A percentile compares a stretch with the other conserved stretches of the same genome.
These are phyloP conservation scores for Fusarium fujikuroi DNA, from an alignment of 2,329 filamentous ascomycete genomes.

Conservation along the genomic window DNA sequence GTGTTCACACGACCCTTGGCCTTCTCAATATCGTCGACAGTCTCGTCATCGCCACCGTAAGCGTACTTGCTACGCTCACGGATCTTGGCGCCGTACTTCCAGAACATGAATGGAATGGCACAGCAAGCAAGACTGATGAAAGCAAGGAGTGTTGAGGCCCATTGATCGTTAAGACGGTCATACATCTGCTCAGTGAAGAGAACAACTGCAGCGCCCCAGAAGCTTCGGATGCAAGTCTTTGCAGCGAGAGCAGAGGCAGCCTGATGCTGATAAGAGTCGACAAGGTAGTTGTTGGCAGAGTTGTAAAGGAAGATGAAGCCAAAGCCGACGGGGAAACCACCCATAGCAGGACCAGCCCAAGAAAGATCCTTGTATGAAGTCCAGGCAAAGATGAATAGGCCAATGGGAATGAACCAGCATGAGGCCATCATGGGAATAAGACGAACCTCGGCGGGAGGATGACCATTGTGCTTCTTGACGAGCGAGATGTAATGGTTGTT, in stretches of 20 bases:
- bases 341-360: slow-evolving; percentile 79
- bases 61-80: slow-evolving; percentile 77
- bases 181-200: slow-evolving; percentile 89
- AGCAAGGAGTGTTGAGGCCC: slow-evolving; percentile 77
- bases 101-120: slow-evolving; percentile 85
- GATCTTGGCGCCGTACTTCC: slow-evolving; percentile 78
- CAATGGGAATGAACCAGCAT: slow-evolving; percentile 76
- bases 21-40: slow-evolving; percentile 53
- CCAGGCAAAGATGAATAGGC: slow-evolving; percentile 69
- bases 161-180: slow-evolving; percentile 75
- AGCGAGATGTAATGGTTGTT: slow-evolving; percentile 83
- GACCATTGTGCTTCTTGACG: slow-evolving; percentile 71
- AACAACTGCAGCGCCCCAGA: slow-evolving; percentile 82
- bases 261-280: slow-evolving; percentile 73
- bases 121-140: slow-evolving; percentile 83
- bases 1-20: slow-evolving; percentile 40
- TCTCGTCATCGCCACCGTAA: slow-evolving; percentile 68
- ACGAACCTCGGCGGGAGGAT: slow-evolving; percentile 80
- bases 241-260: slow-evolving; percentile 84
- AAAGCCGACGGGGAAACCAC: slow-evolving; percentile 78
- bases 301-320: slow-evolving; percentile 89
- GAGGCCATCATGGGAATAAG: slow-evolving; percentile 85
- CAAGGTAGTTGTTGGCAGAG: slow-evolving; percentile 78
- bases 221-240: slow-evolving; percentile 81
- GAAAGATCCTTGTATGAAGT: slow-evolving; percentile 70